These are phyloP conservation scores for Akanthomyces muscarius DNA, from an alignment of 2,329 filamentous ascomycete genomes.

Conservation along the genomic window DNA sequence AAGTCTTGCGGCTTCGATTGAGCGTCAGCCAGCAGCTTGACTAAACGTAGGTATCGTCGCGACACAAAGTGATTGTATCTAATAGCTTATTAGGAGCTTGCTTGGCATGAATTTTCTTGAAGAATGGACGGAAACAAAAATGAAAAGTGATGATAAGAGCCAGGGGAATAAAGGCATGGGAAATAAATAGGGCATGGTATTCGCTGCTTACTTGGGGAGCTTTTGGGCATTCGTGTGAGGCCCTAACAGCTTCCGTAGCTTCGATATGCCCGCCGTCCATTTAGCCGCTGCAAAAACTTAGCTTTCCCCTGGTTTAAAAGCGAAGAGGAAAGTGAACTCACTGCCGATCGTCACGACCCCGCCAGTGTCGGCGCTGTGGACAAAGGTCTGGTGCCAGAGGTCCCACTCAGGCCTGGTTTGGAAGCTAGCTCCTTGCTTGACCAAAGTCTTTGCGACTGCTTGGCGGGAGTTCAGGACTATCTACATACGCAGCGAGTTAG, in stretches of 20 bases:
- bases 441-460: not conserved
- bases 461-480: not conserved
- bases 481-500: not conserved
- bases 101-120: too few species aligned
- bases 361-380: not conserved
- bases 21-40: not conserved
- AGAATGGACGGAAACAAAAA: too few species aligned
- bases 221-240: constrained; percentile 4
- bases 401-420: not conserved
- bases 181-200: too few species aligned
- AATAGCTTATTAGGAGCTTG: not conserved
- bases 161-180: not conserved
- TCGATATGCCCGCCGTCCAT: not conserved
- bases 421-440: not conserved
- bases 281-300: not conserved
- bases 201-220: not conserved
- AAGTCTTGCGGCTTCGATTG: not conserved
- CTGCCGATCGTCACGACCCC: not conserved
- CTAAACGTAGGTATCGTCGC: not conserved
- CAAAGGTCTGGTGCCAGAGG: not conserved
- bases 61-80: constrained; percentile 3
- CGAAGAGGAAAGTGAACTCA: not conserved
- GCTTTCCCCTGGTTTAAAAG: too few species aligned
- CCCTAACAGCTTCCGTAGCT: not conserved
- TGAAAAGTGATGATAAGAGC: not conserved